Base-by-base conservation (phyloP, 2,329 filamentous ascomycete species). In the Pseudocercospora cruenta region DNA sequence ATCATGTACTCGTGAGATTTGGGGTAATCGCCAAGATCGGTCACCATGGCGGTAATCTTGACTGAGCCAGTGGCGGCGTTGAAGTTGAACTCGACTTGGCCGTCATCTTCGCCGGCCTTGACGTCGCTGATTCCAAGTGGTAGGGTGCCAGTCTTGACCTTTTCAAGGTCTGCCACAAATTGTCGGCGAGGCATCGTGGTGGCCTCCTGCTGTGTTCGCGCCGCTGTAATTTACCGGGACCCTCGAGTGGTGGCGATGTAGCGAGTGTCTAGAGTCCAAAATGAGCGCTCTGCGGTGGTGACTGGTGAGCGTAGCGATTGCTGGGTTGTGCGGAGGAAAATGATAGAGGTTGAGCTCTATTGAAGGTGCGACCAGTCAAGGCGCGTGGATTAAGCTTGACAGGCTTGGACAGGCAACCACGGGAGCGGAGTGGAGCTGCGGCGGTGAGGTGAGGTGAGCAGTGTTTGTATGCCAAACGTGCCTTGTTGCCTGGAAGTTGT, bases 51-150 rank as follows among this genome's bases (percentile, higher is more conserved):
- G n/a, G 80, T 82, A 57, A 82, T 74, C 28, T 73, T 71, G 62
- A 80, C 70, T 5, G 75, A 63, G 21, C 71, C 76, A 4, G 22
- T 73, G 63, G 36, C 64, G 45, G 55, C 62, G 57, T 62, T 67
- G 70, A 84, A 91, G 4, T 78, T 82, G 75, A 94, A 90, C 14
- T 84, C 84, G 64, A 96, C 82, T 64, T 91, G 87, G 59, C 91
- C 91, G 76, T 94, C 90, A 33, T 91, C 89, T 4, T 89, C 87
- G 16, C 90, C 90, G 39, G 82, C 80, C 36, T 80, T 79, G 24
- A 96, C 79, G 36, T 82, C 75, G 57, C 79, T 79, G 57, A 95
- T 81, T 58, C 83, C 79, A 0, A 80, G 69, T 55, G 87, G 80
- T 2, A 72, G 72, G 21, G 78, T 73, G 47, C 75, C 72, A 14